Base-by-base conservation (phyloP, 805 yeast species). In the Barnettozyma wickerhamii region DNA sequence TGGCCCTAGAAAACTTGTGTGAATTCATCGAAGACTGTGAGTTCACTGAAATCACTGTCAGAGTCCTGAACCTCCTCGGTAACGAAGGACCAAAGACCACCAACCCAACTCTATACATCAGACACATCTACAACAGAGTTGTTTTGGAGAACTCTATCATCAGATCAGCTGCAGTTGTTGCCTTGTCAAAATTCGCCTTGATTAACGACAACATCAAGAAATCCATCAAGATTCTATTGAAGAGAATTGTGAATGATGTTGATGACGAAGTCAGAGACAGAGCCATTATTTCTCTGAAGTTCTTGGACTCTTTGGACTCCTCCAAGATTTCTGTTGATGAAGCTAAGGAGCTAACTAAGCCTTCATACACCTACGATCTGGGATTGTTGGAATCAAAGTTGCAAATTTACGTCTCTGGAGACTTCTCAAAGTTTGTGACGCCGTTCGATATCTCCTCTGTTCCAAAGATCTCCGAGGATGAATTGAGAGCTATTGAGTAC, bases 1-100 rank as follows among this genome's bases (percentile, higher is more conserved):
- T 76, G 36, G 95, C 96, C 18, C 71, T 93, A 56, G 88, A 85
- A 66, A 83, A 83, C 62, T 73, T 93, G 54, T 89, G 98, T 72
- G 99, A 93, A 64, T 90, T 89, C 59, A 93, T 93, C 55, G 99
- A 93, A 66, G 99, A 93, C 71, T 93, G 98, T 68, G 99, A 93
- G 67, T 91, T 75, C 68, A 85, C 96, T 23, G 96, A 89, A 65
- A 78, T 93, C 47, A 79, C 95, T 20, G 95, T 90, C n/a, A 79
- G 98, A 59, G 82, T 93, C 43, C 73, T 93, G 63, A 96, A 90
- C 65, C 65, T 91, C 47, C 75, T 93, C 50, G 99, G 99, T 60
- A 85, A 81, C 50, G 95, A 90, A 64, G 99, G 99, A 46, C 97
- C 99, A 55, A 68, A 72, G 43, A 82, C 96, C 5, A 52, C 82